Percentiles rank a stretch among this genome's conserved stretches.
Evolutionary conservation across 2,329 filamentous ascomycete species (phyloP).

Genomic region (Erysiphe pulchra): DNA sequence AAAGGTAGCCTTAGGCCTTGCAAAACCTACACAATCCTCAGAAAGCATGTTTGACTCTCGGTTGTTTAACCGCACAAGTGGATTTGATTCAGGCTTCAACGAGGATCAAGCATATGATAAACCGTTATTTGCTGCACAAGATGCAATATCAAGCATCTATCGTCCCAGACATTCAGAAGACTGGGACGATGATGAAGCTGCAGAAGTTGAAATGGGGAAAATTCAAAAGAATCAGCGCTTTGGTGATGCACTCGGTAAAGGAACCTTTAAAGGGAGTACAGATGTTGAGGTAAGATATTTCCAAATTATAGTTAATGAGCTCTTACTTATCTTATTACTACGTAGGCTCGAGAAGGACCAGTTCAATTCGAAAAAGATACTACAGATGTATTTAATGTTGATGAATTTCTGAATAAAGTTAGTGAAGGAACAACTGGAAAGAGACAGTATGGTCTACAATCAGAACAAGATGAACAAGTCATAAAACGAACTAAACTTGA

Average conservation of each 20-base stretch:
- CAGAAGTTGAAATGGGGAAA: slow-evolving; percentile 60
- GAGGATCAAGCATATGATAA: slow-evolving; percentile 97
- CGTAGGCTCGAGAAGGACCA: slow-evolving; percentile 55
- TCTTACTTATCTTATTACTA: slow-evolving; percentile 5
- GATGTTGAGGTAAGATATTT: slow-evolving; percentile 43
- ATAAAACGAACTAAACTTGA: slow-evolving; percentile 58
- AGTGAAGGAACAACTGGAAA: slow-evolving; percentile 22
- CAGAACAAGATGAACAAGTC: slow-evolving; percentile 26
- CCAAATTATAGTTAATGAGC: not conserved
- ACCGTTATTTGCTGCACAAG: slow-evolving; percentile 83
- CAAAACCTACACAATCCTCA: slow-evolving; percentile 75
- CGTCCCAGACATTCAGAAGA: slow-evolving; percentile 50
- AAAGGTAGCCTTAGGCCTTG: slow-evolving; percentile 80
- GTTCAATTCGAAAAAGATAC: slow-evolving; percentile 89
- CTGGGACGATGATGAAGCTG: slow-evolving; percentile 55
- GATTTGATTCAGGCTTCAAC: slow-evolving; percentile 81
- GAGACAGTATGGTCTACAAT: slow-evolving; percentile 50
- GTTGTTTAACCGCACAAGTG: slow-evolving; percentile 80
- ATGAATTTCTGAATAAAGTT: slow-evolving; percentile 72
- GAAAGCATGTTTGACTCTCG: slow-evolving; percentile 96
- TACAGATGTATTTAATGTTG: slow-evolving; percentile 74
- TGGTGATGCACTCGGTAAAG: slow-evolving; percentile 55
- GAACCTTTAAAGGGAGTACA: slow-evolving; percentile 70
- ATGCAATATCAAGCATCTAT: slow-evolving; percentile 87
- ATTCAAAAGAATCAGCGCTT: slow-evolving; percentile 73